These are phyloP conservation scores for Penicillium pulvis DNA, from an alignment of 495 filamentous ascomycete species.

Conservation along the genomic window DNA sequence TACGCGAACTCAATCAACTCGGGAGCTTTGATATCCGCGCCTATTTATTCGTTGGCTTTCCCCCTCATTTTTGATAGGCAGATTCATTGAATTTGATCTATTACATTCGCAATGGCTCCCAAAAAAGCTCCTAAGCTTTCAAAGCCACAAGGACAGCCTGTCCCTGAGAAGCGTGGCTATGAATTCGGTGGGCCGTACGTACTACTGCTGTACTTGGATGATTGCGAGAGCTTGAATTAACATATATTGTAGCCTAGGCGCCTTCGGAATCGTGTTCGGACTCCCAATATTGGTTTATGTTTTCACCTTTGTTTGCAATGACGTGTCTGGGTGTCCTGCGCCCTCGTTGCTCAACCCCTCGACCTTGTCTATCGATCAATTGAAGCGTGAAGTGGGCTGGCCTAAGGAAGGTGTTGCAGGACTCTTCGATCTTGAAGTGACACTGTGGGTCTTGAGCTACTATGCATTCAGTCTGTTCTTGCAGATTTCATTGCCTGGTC, in stretches of 20 bases:
- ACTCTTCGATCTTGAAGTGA: constrained; percentile 59
- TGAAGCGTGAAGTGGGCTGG: constrained; percentile 83
- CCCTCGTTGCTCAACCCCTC: constrained; percentile 80
- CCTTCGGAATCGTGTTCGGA: constrained; percentile 70
- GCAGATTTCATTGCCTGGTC: constrained; percentile 76
- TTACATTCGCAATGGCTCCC: constrained; percentile 27
- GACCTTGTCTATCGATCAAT: constrained; percentile 64
- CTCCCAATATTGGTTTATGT: constrained; percentile 75
- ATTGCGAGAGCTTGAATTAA: constrained; percentile 20
- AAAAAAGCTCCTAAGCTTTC: constrained; percentile 29
- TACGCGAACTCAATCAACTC: constrained; percentile 17
- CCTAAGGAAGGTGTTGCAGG: constrained; percentile 66
- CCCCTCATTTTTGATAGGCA: constrained; percentile 4
- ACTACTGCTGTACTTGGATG: not conserved
- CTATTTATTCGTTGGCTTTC: constrained; percentile 16
- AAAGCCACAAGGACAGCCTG: constrained; percentile 32
- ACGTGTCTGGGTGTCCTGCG: constrained; percentile 85
- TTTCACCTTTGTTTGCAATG: constrained; percentile 86
- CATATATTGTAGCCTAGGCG: constrained; percentile 62
- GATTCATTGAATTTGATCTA: not conserved
- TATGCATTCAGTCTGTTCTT: constrained; percentile 76
- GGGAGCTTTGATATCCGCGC: not conserved
- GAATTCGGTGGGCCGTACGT: constrained; percentile 90
- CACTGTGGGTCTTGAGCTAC: constrained; percentile 70
- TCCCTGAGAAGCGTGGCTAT: constrained; percentile 62